These are phyloP conservation scores for Immersiporthe knoxdaviesiana DNA, from an alignment of 2,329 filamentous ascomycete genomes.

Conservation along the genomic window DNA sequence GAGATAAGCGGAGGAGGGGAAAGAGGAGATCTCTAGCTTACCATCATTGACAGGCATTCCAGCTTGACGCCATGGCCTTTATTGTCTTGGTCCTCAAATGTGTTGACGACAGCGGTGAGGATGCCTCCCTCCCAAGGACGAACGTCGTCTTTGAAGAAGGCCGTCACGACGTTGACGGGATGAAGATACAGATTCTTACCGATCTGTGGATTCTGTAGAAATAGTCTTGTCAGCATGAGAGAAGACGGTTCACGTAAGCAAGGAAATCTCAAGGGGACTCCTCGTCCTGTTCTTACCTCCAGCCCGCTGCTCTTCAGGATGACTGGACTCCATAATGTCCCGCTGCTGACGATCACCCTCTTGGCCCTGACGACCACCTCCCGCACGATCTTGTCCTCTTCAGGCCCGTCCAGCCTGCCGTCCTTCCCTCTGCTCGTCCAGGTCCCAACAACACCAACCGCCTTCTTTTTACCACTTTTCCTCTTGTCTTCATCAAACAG, in stretches of 20 bases:
- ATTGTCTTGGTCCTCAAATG: constrained; percentile 77
- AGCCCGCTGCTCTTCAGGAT: constrained; percentile 76
- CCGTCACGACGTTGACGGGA: constrained; percentile 65
- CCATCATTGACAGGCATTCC: constrained; percentile 70
- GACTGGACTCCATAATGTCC: constrained; percentile 73
- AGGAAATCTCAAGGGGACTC: not conserved
- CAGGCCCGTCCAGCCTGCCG: constrained; percentile 37
- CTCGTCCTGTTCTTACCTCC: constrained; percentile 47
- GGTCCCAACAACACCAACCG: constrained; percentile 69
- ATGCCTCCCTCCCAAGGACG: constrained; percentile 71
- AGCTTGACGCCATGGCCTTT: constrained; percentile 79
- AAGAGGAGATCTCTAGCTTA: not conserved
- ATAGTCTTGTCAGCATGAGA: not conserved
- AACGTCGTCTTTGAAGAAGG: constrained; percentile 67
- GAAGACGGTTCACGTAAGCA: not conserved
- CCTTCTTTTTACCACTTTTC: constrained; percentile 54
- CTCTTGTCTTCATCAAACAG: constrained; percentile 64
- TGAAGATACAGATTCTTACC: constrained; percentile 83
- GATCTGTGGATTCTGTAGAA: constrained; percentile 71
- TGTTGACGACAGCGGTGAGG: constrained; percentile 74
- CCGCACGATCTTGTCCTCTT: constrained; percentile 53
- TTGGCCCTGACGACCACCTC: constrained; percentile 73
- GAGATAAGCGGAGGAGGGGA: not conserved
- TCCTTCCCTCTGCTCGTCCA: constrained; percentile 72
- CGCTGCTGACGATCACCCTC: constrained; percentile 73